These are phyloP conservation scores for Mycena sp. DNA, from an alignment of 1,284 basidiomycete genomes.

Conservation along the genomic window DNA sequence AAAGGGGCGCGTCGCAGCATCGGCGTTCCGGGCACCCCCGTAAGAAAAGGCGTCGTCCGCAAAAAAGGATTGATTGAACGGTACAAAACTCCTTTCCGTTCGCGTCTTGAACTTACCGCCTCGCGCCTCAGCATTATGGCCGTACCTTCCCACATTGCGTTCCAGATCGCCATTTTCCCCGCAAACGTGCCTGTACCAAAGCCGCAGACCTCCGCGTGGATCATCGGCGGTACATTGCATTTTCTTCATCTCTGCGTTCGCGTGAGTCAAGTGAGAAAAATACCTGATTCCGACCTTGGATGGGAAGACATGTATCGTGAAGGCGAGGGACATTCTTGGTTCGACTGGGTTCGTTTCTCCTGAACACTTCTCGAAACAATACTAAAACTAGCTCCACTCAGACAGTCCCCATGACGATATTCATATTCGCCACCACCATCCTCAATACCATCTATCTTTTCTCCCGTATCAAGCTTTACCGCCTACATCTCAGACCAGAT, in stretches of 20 bases:
- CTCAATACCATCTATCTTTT: conserved; percentile 72
- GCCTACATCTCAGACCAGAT: conserved; percentile 68
- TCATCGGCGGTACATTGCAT: conserved; percentile 73
- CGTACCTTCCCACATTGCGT: conserved; percentile 75
- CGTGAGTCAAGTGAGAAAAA: conserved; percentile 62
- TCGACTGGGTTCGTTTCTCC: conserved; percentile 74
- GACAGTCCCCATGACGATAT: conserved; percentile 67
- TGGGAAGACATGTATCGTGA: conserved; percentile 83
- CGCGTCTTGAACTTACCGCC: conserved; percentile 15
- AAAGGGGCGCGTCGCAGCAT: conserved; percentile 57
- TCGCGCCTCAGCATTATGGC: conserved; percentile 56
- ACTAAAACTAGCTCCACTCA: conserved; percentile 37
- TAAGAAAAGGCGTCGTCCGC: conserved; percentile 62
- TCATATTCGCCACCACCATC: conserved; percentile 61
- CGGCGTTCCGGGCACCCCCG: conserved; percentile 45
- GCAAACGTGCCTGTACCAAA: conserved; percentile 77
- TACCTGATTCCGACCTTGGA: conserved; percentile 71
- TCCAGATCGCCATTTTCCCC: conserved; percentile 79
- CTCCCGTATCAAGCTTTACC: conserved; percentile 71
- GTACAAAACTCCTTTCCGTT: conserved; percentile 45
- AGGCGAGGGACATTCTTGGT: conserved; percentile 71
- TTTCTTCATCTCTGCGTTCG: conserved; percentile 72
- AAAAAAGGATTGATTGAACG: conserved; percentile 70
- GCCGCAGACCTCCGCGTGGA: conserved; percentile 68
- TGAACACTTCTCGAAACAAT: background rate